These are phyloP conservation scores for Suhomyces bokatorum DNA, from an alignment of 1,139 yeast species.

Conservation along the genomic window DNA sequence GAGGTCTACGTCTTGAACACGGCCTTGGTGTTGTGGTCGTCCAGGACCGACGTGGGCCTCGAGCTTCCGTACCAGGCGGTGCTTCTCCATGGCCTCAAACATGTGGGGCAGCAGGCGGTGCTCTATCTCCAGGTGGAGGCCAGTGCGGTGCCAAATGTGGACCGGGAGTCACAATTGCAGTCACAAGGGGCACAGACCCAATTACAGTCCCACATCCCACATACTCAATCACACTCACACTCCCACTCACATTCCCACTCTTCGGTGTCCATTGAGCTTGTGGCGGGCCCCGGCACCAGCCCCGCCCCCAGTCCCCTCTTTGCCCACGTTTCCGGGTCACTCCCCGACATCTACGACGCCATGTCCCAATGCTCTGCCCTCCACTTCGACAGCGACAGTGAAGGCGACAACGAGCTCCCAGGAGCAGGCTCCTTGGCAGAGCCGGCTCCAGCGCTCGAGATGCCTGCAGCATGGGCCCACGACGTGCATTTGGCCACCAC, in stretches of 20 bases:
- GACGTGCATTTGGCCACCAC: slow-evolving; percentile 20
- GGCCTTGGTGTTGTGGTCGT: slow-evolving; percentile 39
- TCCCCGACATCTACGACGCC: slow-evolving; percentile 33
- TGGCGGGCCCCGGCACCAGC: slow-evolving; percentile 6
- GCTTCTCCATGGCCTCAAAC: slow-evolving; percentile 40
- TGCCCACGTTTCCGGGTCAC: slow-evolving; percentile 11
- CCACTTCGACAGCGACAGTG: slow-evolving; percentile 33
- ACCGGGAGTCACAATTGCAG: no score
- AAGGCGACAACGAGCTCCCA: slow-evolving; percentile 16
- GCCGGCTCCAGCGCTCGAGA: slow-evolving; percentile 16
- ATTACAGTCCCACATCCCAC: no score
- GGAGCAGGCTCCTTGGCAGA: slow-evolving; percentile 5
- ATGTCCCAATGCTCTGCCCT: slow-evolving; percentile 42
- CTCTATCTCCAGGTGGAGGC: slow-evolving; percentile 39
- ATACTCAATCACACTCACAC: no score
- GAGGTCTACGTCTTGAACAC: slow-evolving; percentile 43
- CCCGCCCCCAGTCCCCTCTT: slow-evolving; percentile 14
- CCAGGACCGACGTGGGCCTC: slow-evolving; percentile 30
- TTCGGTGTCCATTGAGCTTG: slow-evolving; percentile 23
- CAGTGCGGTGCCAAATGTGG: slow-evolving; percentile 15
- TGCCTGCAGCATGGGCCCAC: slow-evolving; percentile 27
- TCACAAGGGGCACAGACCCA: no score
- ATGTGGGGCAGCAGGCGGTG: slow-evolving; percentile 9
- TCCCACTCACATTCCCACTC: no score
- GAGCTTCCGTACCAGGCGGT: slow-evolving; percentile 43